Conservation (phyloP, 257 asterid species). For the Solanum commersonii region DNA sequence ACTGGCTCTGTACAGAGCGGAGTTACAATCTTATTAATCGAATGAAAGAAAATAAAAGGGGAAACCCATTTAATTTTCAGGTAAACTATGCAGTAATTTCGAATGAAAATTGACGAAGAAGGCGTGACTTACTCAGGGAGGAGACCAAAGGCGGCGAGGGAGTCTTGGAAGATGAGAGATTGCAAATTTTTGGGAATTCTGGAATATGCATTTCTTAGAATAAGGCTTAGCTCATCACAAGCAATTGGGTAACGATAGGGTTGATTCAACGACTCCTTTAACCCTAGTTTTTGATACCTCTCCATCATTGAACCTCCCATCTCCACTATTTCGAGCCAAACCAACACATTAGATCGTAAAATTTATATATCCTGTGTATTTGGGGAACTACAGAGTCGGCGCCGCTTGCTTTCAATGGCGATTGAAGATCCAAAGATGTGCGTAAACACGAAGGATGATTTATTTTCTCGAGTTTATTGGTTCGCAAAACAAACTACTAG, state of each 20-base stretch:
- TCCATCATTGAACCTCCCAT: conserved; percentile 12
- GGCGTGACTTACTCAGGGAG: conserved; percentile 48
- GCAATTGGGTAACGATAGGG: conserved; percentile 34
- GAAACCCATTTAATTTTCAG: background rate
- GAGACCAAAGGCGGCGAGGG: conserved; percentile 58
- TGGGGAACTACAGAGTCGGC: background rate
- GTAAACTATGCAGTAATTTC: background rate
- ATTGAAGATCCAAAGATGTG: background rate
- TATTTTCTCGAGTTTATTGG: background rate
- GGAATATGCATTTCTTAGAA: conserved; percentile 48
- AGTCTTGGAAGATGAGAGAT: conserved; percentile 56
- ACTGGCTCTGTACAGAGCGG: background rate
- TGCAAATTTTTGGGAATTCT: conserved; percentile 48
- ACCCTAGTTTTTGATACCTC: conserved; percentile 41
- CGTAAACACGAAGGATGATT: background rate
- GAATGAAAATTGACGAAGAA: background rate
- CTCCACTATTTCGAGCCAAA: background rate
- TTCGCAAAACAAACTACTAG: background rate
- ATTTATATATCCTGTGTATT: background rate
- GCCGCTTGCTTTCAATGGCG: background rate
- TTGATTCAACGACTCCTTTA: conserved; percentile 40
- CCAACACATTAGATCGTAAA: background rate
- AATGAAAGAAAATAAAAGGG: background rate
- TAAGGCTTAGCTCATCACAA: conserved; percentile 52
- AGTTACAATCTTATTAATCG: background rate